Evolutionary conservation across 2,329 filamentous ascomycete genomes (phyloP), one percentile per base, ranked within the genome.

Genomic region (Metarhizium brunneum): DNA sequence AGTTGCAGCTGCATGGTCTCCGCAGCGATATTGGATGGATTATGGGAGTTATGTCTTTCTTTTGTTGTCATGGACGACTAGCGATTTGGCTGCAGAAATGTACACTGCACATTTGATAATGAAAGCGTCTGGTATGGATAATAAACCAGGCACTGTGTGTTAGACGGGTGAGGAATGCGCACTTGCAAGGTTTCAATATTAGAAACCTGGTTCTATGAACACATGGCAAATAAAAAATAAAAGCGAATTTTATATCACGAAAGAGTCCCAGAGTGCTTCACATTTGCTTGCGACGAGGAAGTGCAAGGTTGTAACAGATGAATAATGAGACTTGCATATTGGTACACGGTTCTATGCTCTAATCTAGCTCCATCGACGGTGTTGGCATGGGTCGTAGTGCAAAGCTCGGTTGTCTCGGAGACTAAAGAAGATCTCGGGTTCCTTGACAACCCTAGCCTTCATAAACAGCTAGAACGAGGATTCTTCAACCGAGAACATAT

Each of bases 41-140:
- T 52, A 59, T 52, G 56, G 60, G 59, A 63, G 58, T 63, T 62
- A 59, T 59, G 57, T 57, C 52, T 56, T 55, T 56, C 45, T 30
- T 38, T 47, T 29, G 25, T 52, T 49, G 14, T 54, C 11, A 16
- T 47, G 52, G 54, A 59, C 55, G 57, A 57, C 54, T 54, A 58
- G 56, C 54, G 57, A 60, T 52, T 52, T 59, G 51, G 18, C 42
- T 52, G 56, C 52, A 54, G 51, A 45, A 47, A 45, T 20, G 25
- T 51, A 56, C 18, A 53, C 53, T 57, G 53, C 50, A 55, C 25
- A 53, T 54, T 56, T 49, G 52, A 55, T 58, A 57, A 56, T 48
- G 38, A 50, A 48, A 40, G 29, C 47, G 16, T 14, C 25, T 29
- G 45, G 8, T 32, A 29, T 35, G 53, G 38, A 54, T 38, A 55